phyloP scores from a whole-genome alignment of 2,329 filamentous ascomycete species.

The Pseudogymnoascus sp. region DNA sequence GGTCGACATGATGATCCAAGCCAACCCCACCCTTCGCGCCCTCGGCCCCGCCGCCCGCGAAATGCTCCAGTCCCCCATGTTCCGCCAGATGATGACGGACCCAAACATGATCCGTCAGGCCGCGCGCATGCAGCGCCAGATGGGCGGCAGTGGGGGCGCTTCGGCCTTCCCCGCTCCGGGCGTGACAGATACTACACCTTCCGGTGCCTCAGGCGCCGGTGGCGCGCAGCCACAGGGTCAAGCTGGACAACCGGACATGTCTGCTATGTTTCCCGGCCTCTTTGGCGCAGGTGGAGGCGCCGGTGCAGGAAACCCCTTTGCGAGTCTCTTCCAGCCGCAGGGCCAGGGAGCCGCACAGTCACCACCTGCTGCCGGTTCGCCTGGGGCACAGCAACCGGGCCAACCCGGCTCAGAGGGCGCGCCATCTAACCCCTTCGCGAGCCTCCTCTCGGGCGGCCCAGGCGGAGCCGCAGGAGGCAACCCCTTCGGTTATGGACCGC shows the following conservation, averaged over 20 bases:
- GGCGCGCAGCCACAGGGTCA: slow-evolving; percentile 23
- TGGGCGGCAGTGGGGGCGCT: slow-evolving; percentile 43
- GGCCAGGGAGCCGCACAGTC: slow-evolving; percentile 13
- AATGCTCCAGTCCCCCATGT: slow-evolving; percentile 79
- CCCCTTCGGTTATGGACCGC: slow-evolving; percentile 34
- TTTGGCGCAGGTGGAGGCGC: slow-evolving; percentile 27
- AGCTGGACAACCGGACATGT: slow-evolving; percentile 18
- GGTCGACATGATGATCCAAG: slow-evolving; percentile 87
- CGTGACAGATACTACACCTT: slow-evolving; percentile 74
- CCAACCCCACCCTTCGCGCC: slow-evolving; percentile 72
- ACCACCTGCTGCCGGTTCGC: slow-evolving; percentile 20
- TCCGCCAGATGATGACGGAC: slow-evolving; percentile 88
- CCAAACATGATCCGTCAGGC: slow-evolving; percentile 76
- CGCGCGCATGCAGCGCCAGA: slow-evolving; percentile 70
- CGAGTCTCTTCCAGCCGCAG: slow-evolving; percentile 42
- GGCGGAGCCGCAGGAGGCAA: slow-evolving; percentile 24
- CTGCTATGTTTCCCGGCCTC: slow-evolving; percentile 28
- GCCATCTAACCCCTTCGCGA: slow-evolving; percentile 57
- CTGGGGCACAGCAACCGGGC: slow-evolving; percentile 21
- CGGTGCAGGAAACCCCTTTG: slow-evolving; percentile 49
- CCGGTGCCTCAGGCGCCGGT: slow-evolving; percentile 27
- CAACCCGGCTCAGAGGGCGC: slow-evolving; percentile 19
- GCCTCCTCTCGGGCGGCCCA: slow-evolving; percentile 42
- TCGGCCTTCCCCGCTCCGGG: slow-evolving; percentile 80
- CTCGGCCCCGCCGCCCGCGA: slow-evolving; percentile 67